Evolutionary conservation across 1,284 basidiomycete species (phyloP).

Genomic region (Veloporphyrellus conicus): DNA sequence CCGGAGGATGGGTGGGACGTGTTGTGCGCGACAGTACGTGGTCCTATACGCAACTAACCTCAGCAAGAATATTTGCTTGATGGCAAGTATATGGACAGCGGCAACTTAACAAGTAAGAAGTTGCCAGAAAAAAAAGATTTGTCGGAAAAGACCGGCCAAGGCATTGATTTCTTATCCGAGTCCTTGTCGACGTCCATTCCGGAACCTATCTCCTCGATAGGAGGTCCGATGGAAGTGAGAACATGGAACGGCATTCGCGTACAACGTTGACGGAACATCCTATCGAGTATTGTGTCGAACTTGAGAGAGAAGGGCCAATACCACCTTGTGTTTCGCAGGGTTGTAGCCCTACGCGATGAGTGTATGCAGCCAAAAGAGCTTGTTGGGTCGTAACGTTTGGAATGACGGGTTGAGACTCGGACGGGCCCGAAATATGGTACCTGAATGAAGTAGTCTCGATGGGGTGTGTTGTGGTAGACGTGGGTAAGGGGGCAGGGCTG

Average conservation of each 20-base stretch:
- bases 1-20: slow-evolving; percentile 60
- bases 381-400: slow-evolving; percentile 50
- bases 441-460: slow-evolving; percentile 57
- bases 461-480: slow-evolving; percentile 34
- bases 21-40: slow-evolving; percentile 54
- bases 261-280: slow-evolving; percentile 63
- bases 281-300: slow-evolving; percentile 57
- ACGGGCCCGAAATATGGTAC: slow-evolving; percentile 64
- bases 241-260: slow-evolving; percentile 47
- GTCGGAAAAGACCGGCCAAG: slow-evolving; percentile 48
- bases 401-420: slow-evolving; percentile 22
- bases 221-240: slow-evolving; percentile 30
- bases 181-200: slow-evolving; percentile 32
- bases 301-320: slow-evolving; percentile 58
- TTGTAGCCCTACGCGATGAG: slow-evolving; percentile 50
- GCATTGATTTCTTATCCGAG: slow-evolving; percentile 42
- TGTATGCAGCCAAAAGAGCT: slow-evolving; percentile 62
- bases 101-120: slow-evolving; percentile 57
- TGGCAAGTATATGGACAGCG: slow-evolving; percentile 44
- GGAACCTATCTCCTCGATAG: slow-evolving; percentile 27
- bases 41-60: slow-evolving; percentile 16
- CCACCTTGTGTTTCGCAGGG: slow-evolving; percentile 62
- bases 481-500: slow-evolving; percentile 31
- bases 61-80: neutral
- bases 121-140: slow-evolving; percentile 35